phyloP scores from a whole-genome alignment of 2,329 filamentous ascomycete genomes.

The Ilyonectria robusta region DNA sequence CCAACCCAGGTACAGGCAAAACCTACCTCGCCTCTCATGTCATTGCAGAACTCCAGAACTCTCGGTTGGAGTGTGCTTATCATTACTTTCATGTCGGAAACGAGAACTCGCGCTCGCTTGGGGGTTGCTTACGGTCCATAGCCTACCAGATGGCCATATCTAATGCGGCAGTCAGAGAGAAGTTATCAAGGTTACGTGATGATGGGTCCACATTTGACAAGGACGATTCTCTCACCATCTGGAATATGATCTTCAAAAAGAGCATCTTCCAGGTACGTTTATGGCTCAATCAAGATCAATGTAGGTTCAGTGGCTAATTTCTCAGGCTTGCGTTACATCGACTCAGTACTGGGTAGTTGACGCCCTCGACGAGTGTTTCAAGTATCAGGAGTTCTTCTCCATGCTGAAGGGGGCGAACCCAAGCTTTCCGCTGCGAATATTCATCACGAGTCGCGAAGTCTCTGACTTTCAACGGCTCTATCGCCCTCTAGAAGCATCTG shows the following conservation, averaged over 20 bases:
- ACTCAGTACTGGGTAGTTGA: constrained; percentile 54
- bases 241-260: constrained; percentile 51
- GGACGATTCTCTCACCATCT: constrained; percentile 49
- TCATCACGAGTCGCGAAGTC: constrained; percentile 48
- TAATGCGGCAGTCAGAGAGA: constrained; percentile 40
- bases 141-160: constrained; percentile 52
- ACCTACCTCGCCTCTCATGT: too few species aligned
- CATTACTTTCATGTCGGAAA: constrained; percentile 43
- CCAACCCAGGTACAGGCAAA: too few species aligned
- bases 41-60: constrained; percentile 17
- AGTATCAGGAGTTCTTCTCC: constrained; percentile 42
- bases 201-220: constrained; percentile 42
- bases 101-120: constrained; percentile 29
- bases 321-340: background rate
- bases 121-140: constrained; percentile 43
- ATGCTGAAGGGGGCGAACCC: constrained; percentile 38
- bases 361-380: constrained; percentile 52
- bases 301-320: too few species aligned
- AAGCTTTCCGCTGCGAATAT: constrained; percentile 45
- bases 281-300: too few species aligned
- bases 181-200: constrained; percentile 40
- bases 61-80: constrained; percentile 23
- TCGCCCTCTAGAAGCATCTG: too few species aligned
- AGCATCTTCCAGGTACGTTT: constrained; percentile 47
- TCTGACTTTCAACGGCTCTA: constrained; percentile 34